A percentile compares a stretch with the other conserved stretches of the same genome.
These are phyloP conservation scores for Volvox reticuliferus DNA, from an alignment of 139 green algal genomes.

Conservation along the genomic window DNA sequence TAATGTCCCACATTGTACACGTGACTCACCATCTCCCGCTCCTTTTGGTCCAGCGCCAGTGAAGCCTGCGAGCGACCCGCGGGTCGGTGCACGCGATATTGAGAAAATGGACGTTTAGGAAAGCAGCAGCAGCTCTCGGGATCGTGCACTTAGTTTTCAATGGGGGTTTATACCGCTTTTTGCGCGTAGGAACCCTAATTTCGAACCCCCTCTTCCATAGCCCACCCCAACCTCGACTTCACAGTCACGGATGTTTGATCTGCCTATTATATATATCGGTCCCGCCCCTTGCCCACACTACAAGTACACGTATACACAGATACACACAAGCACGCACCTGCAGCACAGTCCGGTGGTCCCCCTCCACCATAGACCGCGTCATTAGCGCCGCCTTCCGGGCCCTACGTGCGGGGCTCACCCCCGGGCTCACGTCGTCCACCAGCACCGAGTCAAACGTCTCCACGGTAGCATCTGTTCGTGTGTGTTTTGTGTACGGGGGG, in stretches of 20 bases:
- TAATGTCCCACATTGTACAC: neutral
- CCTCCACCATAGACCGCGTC: conserved; percentile 28
- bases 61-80: neutral
- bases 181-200: too few relatives aligned
- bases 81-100: neutral
- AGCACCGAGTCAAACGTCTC: conserved; percentile 29
- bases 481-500: neutral
- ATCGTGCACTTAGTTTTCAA: too few relatives aligned
- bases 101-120: too few relatives aligned
- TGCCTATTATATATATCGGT: too few relatives aligned
- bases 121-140: too few relatives aligned
- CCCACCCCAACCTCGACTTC: too few relatives aligned
- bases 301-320: too few relatives aligned
- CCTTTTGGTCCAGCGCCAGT: conserved; percentile 43
- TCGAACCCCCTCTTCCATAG: too few relatives aligned
- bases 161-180: too few relatives aligned
- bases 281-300: too few relatives aligned
- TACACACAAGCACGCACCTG: conserved; percentile 30
- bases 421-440: conserved; percentile 13
- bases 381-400: conserved; percentile 50
- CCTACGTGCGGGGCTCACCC: conserved; percentile 41
- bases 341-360: conserved; percentile 44
- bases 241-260: too few relatives aligned
- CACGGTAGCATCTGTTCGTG: neutral
- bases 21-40: conserved; percentile 39